Conservation (phyloP, 805 yeast species). For the Kluyveromyces starmeri region DNA sequence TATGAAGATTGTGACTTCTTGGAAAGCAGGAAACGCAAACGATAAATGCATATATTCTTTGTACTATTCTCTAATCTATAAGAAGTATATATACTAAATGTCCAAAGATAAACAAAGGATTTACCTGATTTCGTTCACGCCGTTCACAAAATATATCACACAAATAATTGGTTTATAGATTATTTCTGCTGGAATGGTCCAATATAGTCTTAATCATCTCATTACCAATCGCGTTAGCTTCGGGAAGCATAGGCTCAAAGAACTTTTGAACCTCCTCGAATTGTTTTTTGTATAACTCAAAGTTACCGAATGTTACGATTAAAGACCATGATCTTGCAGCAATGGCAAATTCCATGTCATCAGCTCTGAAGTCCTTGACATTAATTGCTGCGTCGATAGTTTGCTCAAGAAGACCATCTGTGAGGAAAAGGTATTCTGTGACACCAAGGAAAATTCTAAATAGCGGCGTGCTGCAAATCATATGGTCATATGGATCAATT, state of each 20-base stretch:
- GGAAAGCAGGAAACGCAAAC: conserved; percentile 6
- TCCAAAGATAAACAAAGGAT: too few relatives aligned
- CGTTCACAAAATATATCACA: too few relatives aligned
- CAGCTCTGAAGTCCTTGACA: conserved; percentile 66
- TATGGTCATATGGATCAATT: conserved; percentile 91
- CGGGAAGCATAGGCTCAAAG: conserved; percentile 78
- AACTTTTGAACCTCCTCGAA: conserved; percentile 78
- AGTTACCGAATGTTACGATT: conserved; percentile 68
- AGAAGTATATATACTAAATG: too few relatives aligned
- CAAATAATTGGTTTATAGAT: neutral
- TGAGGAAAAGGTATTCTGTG: conserved; percentile 80
- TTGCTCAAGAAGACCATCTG: conserved; percentile 73
- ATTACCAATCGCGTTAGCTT: conserved; percentile 82
- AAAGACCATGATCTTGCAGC: conserved; percentile 87
- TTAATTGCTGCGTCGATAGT: conserved; percentile 64
- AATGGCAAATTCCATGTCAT: conserved; percentile 85
- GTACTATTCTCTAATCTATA: too few relatives aligned
- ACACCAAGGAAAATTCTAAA: conserved; percentile 92
- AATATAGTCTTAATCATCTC: conserved; percentile 84
- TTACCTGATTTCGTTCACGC: too few relatives aligned
- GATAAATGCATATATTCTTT: too few relatives aligned
- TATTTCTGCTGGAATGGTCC: conserved; percentile 22
- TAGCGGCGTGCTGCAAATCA: conserved; percentile 90
- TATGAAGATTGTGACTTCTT: conserved; percentile 3
- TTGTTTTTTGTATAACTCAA: conserved; percentile 55